Conservation (phyloP, 768 basidiomycete species). For the Suillus tomentosus region DNA sequence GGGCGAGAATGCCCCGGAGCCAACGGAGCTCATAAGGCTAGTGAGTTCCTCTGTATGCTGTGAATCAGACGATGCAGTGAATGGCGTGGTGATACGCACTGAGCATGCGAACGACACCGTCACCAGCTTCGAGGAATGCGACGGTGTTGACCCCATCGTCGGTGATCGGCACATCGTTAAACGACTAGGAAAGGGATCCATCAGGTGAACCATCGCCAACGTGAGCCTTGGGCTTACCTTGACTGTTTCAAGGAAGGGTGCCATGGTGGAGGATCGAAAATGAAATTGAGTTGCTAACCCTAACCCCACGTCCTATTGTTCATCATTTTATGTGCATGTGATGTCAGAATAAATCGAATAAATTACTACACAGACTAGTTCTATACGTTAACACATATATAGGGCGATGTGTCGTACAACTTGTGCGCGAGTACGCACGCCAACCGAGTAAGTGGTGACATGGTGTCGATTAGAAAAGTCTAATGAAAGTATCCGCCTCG, state of each 20-base stretch:
- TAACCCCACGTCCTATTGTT: background rate
- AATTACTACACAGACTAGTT: no score
- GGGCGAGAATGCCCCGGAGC: slow-evolving; percentile 76
- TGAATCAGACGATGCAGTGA: background rate
- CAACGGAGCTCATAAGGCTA: slow-evolving; percentile 28
- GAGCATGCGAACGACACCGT: slow-evolving; percentile 88
- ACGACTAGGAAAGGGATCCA: slow-evolving; percentile 61
- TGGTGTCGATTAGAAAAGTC: background rate
- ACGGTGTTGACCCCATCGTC: slow-evolving; percentile 88
- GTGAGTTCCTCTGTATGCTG: slow-evolving; percentile 1
- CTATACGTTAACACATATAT: background rate
- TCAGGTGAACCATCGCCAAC: background rate
- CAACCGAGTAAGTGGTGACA: background rate
- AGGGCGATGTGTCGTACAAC: background rate
- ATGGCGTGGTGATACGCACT: slow-evolving; percentile 49
- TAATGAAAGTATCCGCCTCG: no score
- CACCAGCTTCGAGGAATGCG: slow-evolving; percentile 83
- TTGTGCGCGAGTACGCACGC: background rate
- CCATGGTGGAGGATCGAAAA: slow-evolving; percentile 45
- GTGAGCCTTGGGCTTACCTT: slow-evolving; percentile 41
- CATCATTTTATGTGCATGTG: background rate
- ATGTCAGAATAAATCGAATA: no score
- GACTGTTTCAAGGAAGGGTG: slow-evolving; percentile 73
- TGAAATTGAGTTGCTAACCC: slow-evolving; percentile 3
- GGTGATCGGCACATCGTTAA: slow-evolving; percentile 84